Base-by-base conservation (phyloP, 2,329 filamentous ascomycete genomes). In the Aspergillus neoniger region DNA sequence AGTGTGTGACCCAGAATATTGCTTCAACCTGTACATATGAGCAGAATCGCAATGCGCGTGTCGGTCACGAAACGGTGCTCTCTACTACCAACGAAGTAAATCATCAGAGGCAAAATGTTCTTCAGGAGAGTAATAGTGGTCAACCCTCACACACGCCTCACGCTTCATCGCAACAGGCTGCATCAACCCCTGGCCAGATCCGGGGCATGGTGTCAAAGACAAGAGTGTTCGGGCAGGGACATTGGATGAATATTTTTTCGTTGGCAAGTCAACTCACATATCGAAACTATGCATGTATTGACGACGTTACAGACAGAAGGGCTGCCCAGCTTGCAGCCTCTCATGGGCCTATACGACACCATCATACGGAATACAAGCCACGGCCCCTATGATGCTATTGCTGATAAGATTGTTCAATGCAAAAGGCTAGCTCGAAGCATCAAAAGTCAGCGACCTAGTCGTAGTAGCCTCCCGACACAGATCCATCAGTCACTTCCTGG, bases 201-300 rank as follows among this genome's bases (percentile, higher is more conserved):
- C 63, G 51, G n/a, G 67, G 68, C 30, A 58, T 57, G 0, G 4
- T 67, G 5, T 64, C 60, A 2, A 72, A 72, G 55, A 71, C 70
- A 2, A 60, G 70, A 21, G 56, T 72, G 8, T 69, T 63, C 38
- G 67, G 69, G 1, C 48, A 62, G 12, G 69, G 70, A 2, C 68
- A 72, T 55, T 71, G 70, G 70, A 70, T 70, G 65, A 65, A 57
- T 49, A 36, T 59, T 0, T 51, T 63, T 14, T 53, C 59, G 17
- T 55, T 68, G 63, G 69, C 70, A 60, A 14, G 57, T 17, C 21
- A 47, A 17, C 23, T 23, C 8, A n/a, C 3, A 1, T 2, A 25
- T 2, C 9, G 6, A 38, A 6, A 6, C 10, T 43, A 23, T 50
- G 10, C 28, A 12, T 43, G n/a, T 43, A 19, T 38, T 51, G 23